These are phyloP conservation scores for Acanthamoeba quina DNA, from an alignment of 208 protist species.

Conservation along the genomic window DNA sequence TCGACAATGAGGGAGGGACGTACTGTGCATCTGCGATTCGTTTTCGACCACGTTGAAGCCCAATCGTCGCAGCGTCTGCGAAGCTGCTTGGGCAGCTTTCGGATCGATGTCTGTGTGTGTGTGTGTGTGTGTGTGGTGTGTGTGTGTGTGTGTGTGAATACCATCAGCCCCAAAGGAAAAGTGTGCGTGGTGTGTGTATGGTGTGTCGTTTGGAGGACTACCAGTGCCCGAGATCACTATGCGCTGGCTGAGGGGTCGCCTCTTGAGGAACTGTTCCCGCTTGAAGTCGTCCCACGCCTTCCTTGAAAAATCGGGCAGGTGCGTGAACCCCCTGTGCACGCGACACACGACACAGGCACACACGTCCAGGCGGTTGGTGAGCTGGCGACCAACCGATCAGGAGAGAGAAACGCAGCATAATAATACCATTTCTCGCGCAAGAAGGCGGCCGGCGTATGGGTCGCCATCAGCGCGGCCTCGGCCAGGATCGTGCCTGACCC, in stretches of 20 bases:
- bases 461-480: conserved; percentile 64
- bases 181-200: too few species aligned
- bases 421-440: conserved; percentile 57
- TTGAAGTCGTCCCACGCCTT: conserved; percentile 51
- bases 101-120: background rate
- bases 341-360: too few species aligned
- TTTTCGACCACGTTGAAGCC: conserved; percentile 24
- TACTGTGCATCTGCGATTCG: conserved; percentile 13
- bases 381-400: background rate
- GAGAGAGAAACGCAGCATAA: background rate
- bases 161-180: too few species aligned
- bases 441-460: conserved; percentile 19
- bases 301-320: conserved; percentile 45
- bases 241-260: background rate
- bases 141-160: too few species aligned
- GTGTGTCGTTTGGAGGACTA: background rate
- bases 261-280: conserved; percentile 35
- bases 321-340: conserved; percentile 36
- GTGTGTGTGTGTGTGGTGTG: too few species aligned
- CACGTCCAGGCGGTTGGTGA: background rate
- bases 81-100: background rate
- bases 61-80: conserved; percentile 29
- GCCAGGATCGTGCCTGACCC: conserved; percentile 60
- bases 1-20: background rate
- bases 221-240: background rate